These are phyloP conservation scores for Paramecium bursaria DNA, from an alignment of 73 alveolate genomes.

Conservation along the genomic window DNA sequence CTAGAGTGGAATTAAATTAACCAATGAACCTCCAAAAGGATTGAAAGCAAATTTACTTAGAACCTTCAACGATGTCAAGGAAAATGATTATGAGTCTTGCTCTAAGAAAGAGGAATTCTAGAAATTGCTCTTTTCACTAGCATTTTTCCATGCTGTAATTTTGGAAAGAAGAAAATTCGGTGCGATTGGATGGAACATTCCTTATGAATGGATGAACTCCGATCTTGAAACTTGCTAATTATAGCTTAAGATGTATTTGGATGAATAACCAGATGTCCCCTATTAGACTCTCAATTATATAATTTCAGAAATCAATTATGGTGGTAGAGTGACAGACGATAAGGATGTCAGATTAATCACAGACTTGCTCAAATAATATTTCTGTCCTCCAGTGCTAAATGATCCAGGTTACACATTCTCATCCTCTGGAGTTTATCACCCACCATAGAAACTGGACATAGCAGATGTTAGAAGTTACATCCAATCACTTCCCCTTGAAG, in stretches of 20 bases:
- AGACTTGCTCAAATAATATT: slow-evolving; percentile 92
- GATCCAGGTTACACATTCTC: slow-evolving; percentile 74
- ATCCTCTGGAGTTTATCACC: slow-evolving; percentile 87
- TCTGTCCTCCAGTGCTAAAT: slow-evolving; percentile 83
- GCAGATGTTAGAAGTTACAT: slow-evolving; percentile 88
- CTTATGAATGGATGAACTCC: slow-evolving; percentile 99
- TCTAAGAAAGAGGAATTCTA: slow-evolving; percentile 91
- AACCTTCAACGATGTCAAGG: slow-evolving; percentile 90
- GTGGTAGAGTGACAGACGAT: slow-evolving; percentile 99
- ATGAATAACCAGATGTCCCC: slow-evolving; percentile 95
- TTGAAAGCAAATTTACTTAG: slow-evolving; percentile 98
- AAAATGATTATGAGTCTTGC: slow-evolving; percentile 91
- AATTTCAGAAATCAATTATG: slow-evolving; percentile 97
- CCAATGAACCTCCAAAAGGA: slow-evolving; percentile 99
- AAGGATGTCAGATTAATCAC: slow-evolving; percentile 97
- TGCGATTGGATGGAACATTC: slow-evolving; percentile 99
- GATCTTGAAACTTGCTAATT: slow-evolving; percentile 96
- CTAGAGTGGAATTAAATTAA: slow-evolving; percentile 87
- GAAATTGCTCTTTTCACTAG: slow-evolving; percentile 97
- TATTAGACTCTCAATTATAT: slow-evolving; percentile 91
- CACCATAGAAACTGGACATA: slow-evolving; percentile 81
- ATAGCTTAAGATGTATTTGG: slow-evolving; percentile 94
- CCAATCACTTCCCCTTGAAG: slow-evolving; percentile 96
- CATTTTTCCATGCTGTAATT: slow-evolving; percentile 99
- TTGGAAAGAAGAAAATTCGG: slow-evolving; percentile 99